Base-by-base conservation (phyloP, 768 basidiomycete genomes). In the Trametes elegans region DNA sequence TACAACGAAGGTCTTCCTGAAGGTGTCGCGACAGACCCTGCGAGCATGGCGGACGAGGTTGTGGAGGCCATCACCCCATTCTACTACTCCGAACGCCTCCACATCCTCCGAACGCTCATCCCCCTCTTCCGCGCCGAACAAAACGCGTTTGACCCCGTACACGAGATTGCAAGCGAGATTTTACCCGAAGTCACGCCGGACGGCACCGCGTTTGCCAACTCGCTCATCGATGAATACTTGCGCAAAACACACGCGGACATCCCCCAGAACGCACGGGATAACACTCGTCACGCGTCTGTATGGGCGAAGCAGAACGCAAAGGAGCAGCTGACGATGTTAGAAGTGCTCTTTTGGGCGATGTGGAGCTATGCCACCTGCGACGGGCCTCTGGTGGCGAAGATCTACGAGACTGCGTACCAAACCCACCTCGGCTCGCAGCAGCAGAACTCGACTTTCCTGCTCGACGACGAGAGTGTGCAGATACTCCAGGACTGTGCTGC, bases 291-390 rank as follows among this genome's bases (percentile, higher is more conserved):
- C 16, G 84, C 82, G 9, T 78, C 83, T n/a, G 69, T 72, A 35
- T 88, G 85, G 82, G 86, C 81, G 34, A 89, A 87, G 71, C 86
- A 92, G 68, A 87, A 82, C 63, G 65, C 79, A 28, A 82, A 80
- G 63, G 87, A 94, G 64, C 95, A 96, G 67, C 73, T 93, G 36
- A 83, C 85, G 10, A 66, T 93, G 38, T 73, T 97, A 44, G 92
- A 97, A 61, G 82, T 95, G 29, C 75, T 97, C 40, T 98, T 97
- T 70, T 91, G 90, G 83, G 79, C 84, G 5, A 86, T 93, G 81
- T 95, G 88, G 84, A 83, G 80, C 11, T 85, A 83, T 53, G 80
- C 82, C 10, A 70, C 85, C 0, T 86, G 89, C 62, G 79, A 75
- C 32, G 89, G 86, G 2, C 72, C 79, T 3, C 64, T 88, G 52